These are phyloP conservation scores for Boeremia lycopersici DNA, from an alignment of 2,329 filamentous ascomycete genomes.

Conservation along the genomic window DNA sequence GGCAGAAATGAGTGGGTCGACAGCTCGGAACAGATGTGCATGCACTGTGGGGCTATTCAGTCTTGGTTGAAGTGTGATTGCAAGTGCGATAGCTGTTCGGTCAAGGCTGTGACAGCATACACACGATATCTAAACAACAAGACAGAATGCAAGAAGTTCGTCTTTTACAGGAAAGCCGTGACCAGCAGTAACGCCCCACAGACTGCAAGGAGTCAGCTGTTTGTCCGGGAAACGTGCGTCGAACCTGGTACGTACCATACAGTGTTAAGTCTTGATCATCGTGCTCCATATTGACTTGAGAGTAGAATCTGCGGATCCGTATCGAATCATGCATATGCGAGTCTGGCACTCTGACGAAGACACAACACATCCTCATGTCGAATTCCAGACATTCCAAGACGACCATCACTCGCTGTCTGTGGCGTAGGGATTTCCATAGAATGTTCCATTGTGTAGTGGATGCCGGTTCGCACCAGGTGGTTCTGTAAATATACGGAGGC, in stretches of 20 bases:
- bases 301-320: slow-evolving; percentile 8
- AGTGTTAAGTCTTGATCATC: not conserved
- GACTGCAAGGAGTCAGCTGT: slow-evolving; percentile 21
- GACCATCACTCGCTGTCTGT: not conserved
- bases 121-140: slow-evolving; percentile 40
- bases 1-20: slow-evolving; percentile 41
- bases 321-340: slow-evolving; percentile 25
- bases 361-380: not conserved
- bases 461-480: not conserved
- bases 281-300: slow-evolving; percentile 10
- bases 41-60: slow-evolving; percentile 42
- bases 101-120: slow-evolving; percentile 35
- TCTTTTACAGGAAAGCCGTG: slow-evolving; percentile 32
- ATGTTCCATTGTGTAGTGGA: not conserved
- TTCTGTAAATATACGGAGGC: slow-evolving; percentile 13
- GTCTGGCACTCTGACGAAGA: slow-evolving; percentile 19
- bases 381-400: not conserved
- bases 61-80: slow-evolving; percentile 36
- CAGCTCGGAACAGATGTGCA: slow-evolving; percentile 36
- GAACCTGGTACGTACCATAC: slow-evolving; percentile 8
- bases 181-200: not conserved
- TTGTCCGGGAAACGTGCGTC: slow-evolving; percentile 32
- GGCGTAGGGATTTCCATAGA: not conserved
- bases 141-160: slow-evolving; percentile 26
- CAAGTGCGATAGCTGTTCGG: slow-evolving; percentile 40